Base-by-base conservation (phyloP, 2,329 filamentous ascomycete genomes). In the Venturia oleaginea region DNA sequence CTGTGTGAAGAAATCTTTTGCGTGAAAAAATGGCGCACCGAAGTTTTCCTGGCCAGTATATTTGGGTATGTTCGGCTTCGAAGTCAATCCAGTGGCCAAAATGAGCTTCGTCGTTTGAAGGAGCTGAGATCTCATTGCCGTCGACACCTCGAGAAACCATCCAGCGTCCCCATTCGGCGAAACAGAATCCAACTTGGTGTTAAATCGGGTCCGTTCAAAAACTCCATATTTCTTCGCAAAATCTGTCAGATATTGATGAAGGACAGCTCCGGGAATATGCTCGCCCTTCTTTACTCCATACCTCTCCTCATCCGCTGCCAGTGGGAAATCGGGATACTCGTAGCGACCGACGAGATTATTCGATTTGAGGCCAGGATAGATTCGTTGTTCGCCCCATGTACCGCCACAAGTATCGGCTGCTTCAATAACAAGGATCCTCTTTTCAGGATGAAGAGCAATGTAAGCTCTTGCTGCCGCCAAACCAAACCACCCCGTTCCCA, bases 81-180 rank as follows among this genome's bases (percentile, higher is more conserved):
- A 87, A 0, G 83, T 84, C 30, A 86, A 72, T 1, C 86, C 86
- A 1, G 84, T 85, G 1, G 86, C 84, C 6, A 89, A 71, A 38
- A 89, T 80, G 59, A 89, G 74, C 69, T 84, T 86, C 17, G 72
- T 73, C 1, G 74, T 66, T 69, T 71, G 38, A 68, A 73, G 1
- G 75, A 8, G 6, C 5, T n/a, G n/a, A 22, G 43, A 34, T n/a
- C 46, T 24, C 13, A 19, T 57, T 5, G 64, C 27, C 27, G 34
- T 42, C 2, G 51, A 59, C 15, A 71, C 73, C 62, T 48, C 70
- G 27, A 75, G 65, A 24, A 70, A 66, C 74, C 76, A 75, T 32
- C 54, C 62, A 1, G 67, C 67, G 3, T 64, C 65, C 30, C 68
- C 68, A 17, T 70, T 69, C 5, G 80, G 77, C 51, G 80, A 77